A percentile compares a stretch with the other conserved stretches of the same genome.
These are phyloP conservation scores for Huiozyma sinensis DNA, from an alignment of 805 yeast species.

Conservation along the genomic window DNA sequence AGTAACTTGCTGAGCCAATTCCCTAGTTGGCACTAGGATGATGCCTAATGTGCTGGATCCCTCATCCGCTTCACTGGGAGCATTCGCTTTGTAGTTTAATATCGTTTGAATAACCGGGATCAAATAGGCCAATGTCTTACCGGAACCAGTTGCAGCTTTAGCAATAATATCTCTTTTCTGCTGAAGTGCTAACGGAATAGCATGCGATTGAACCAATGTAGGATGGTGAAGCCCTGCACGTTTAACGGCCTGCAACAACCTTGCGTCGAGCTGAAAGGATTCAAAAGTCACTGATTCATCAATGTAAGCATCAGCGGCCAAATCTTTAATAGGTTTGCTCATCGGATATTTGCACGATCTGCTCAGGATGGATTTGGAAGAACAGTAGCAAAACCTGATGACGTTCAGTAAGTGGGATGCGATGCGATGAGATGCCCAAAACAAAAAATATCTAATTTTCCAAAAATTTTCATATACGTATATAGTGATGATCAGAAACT, in stretches of 20 bases:
- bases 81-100: constrained; percentile 33
- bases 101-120: constrained; percentile 79
- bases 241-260: constrained; percentile 75
- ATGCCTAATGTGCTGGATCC: constrained; percentile 41
- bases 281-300: constrained; percentile 67
- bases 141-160: constrained; percentile 90
- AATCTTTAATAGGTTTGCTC: constrained; percentile 1
- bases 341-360: neutral
- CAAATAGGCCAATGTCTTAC: constrained; percentile 85
- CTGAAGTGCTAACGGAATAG: constrained; percentile 85
- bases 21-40: constrained; percentile 86
- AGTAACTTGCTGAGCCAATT: constrained; percentile 76
- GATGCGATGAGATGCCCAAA: constrained; percentile 20
- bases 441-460: neutral
- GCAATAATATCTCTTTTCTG: constrained; percentile 90
- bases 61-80: constrained; percentile 8
- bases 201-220: constrained; percentile 79
- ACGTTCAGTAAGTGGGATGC: constrained; percentile 1
- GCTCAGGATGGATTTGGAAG: neutral
- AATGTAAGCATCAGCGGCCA: constrained; percentile 54
- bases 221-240: constrained; percentile 76
- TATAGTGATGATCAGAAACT: neutral
- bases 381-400: neutral
- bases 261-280: constrained; percentile 67
- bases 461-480: neutral